Conservation (phyloP, 768 basidiomycete species). For the Naganishia onofrii region DNA sequence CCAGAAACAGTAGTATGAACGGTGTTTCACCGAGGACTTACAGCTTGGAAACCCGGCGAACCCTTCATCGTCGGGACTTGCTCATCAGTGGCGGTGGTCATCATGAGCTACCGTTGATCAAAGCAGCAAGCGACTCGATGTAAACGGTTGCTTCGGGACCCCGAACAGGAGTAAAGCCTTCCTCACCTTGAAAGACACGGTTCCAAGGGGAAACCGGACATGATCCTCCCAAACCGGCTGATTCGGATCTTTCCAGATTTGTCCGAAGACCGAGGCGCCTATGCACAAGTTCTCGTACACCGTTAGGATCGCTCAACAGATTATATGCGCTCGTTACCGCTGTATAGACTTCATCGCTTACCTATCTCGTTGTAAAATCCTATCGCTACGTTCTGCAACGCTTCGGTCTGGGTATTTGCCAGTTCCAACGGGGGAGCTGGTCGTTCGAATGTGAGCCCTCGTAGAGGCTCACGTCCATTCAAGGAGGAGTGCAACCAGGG, state of each 20-base stretch:
- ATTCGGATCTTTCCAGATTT: background rate
- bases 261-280: background rate
- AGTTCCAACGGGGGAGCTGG: constrained; percentile 5
- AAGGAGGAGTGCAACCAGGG: background rate
- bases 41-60: background rate
- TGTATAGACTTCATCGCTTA: too few species aligned
- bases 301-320: too few species aligned
- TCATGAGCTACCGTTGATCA: background rate
- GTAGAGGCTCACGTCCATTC: constrained; percentile 9
- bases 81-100: background rate
- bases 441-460: constrained; percentile 18
- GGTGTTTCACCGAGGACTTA: too few species aligned
- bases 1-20: background rate
- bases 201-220: background rate
- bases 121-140: background rate
- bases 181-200: background rate
- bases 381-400: background rate
- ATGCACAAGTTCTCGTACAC: too few species aligned
- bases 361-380: background rate
- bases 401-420: background rate
- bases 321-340: too few species aligned
- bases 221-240: background rate
- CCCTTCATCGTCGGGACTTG: background rate
- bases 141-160: background rate
- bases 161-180: background rate